Base-by-base conservation (phyloP, 2,329 filamentous ascomycete species). In the Hortaea sp. region DNA sequence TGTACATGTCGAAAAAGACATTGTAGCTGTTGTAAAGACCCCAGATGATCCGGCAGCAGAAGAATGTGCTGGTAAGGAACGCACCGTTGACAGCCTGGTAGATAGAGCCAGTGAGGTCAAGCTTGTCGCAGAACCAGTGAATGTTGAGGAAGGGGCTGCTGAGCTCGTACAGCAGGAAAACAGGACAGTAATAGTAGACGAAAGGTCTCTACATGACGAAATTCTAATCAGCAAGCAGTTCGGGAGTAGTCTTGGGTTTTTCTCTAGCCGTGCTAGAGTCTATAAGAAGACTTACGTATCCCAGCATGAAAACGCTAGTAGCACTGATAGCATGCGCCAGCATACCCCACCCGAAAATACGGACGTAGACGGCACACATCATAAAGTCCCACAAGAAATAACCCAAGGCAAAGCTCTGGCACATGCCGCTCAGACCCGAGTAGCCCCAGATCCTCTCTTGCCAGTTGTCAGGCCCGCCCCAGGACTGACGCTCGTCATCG, bases 111-210 rank as follows among this genome's bases (percentile, higher is more conserved):
- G 87, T 92, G 74, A 88, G 81, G 58, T 79, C 76, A 49, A 90
- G 71, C 70, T 94, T 94, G 68, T 94, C 87, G 67, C 85, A 86
- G 71, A 92, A 92, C 87, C 87, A 94, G 71, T 94, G 87, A 62
- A 90, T 77, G 63, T 94, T 94, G 48, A 92, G 75, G 66, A 92
- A 89, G 6, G 86, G 85, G 4, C 83, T 85, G 28, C 85, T 89
- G 35, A 94, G 77, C 66, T 94, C 87, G 77, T 88, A 94, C 48
- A 92, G 81, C 58, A 94, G 86, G 66, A 94, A 94, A 49, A 79
- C 79, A 47, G 77, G 76, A 47, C 78, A 84, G 66, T 92, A 94
- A 70, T 82, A 89, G 70, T 90, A 89, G 53, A 89, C 75, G 59
- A 90, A 89, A 1, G 87, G 87, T 49, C 85, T 76, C 86, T 92